Percentiles rank a stretch among this genome's conserved stretches.
phyloP scores from a whole-genome alignment of 2,329 filamentous ascomycete genomes.

The Pestalotiopsis sp. region DNA sequence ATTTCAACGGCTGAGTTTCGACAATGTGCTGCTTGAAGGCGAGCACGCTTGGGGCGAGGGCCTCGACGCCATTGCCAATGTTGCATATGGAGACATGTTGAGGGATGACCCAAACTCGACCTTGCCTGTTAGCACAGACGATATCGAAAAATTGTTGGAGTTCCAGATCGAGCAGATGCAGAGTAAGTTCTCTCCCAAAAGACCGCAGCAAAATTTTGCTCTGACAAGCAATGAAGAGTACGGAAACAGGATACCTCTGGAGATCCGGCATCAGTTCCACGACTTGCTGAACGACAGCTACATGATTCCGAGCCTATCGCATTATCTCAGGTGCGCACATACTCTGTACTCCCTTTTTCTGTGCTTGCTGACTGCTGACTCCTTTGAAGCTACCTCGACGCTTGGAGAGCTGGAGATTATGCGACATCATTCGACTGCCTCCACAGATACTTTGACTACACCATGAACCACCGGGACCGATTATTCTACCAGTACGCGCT shows the following conservation, averaged over 20 bases:
- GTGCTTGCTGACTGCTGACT: neutral
- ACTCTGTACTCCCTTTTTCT: constrained; percentile 13
- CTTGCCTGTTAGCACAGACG: constrained; percentile 70
- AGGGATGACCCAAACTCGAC: constrained; percentile 42
- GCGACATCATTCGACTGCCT: constrained; percentile 87
- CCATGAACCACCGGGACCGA: constrained; percentile 81
- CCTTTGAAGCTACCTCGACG: constrained; percentile 74
- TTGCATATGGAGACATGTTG: constrained; percentile 57
- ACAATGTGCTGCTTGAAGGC: constrained; percentile 54
- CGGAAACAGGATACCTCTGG: constrained; percentile 76
- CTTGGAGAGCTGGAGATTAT: constrained; percentile 90
- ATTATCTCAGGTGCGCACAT: constrained; percentile 69
- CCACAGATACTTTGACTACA: constrained; percentile 96
- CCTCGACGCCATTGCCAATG: constrained; percentile 47
- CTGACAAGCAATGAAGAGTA: constrained; percentile 53
- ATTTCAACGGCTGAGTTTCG: constrained; percentile 60
- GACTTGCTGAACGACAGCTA: constrained; percentile 68
- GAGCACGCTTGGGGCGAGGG: constrained; percentile 55
- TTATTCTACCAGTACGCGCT: constrained; percentile 93
- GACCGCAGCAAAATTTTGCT: neutral
- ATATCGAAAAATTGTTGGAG: constrained; percentile 79
- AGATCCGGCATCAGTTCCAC: constrained; percentile 72
- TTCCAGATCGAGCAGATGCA: constrained; percentile 90
- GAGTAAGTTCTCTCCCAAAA: constrained; percentile 50
- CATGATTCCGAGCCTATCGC: constrained; percentile 71